Evolutionary conservation across 345 rosid genomes (phyloP).

Genomic region (Physaria fendleri): DNA sequence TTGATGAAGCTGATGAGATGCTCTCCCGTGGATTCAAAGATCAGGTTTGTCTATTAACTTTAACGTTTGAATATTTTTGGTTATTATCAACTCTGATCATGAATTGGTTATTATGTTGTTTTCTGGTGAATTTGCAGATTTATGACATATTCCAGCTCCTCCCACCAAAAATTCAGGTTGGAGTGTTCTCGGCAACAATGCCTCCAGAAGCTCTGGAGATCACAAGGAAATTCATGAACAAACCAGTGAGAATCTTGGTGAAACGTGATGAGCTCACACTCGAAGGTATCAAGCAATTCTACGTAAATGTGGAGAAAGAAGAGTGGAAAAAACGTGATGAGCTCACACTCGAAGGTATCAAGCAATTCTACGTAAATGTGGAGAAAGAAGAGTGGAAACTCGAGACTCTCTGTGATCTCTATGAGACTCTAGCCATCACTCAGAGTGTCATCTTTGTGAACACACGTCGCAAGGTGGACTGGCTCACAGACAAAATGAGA

Average conservation of each 20-base stretch:
- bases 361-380: slow-evolving; percentile 43
- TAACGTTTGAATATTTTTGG: not conserved
- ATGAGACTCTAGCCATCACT: slow-evolving; percentile 53
- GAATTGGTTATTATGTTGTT: not conserved
- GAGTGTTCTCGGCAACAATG: slow-evolving; percentile 58
- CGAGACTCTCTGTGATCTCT: slow-evolving; percentile 64
- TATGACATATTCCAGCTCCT: slow-evolving; percentile 49
- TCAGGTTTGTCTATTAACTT: slow-evolving; percentile 43
- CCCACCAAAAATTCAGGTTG: slow-evolving; percentile 46
- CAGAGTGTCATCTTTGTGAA: slow-evolving; percentile 51
- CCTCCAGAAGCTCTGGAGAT: slow-evolving; percentile 55
- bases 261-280: slow-evolving; percentile 53
- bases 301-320: slow-evolving; percentile 49
- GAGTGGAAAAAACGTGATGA: slow-evolving; percentile 65
- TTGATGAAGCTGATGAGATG: slow-evolving; percentile 86
- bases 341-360: slow-evolving; percentile 50
- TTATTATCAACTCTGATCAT: not conserved
- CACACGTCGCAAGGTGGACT: slow-evolving; percentile 54
- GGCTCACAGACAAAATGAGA: slow-evolving; percentile 48
- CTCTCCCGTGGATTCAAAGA: slow-evolving; percentile 85
- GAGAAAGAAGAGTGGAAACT: slow-evolving; percentile 71
- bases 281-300: slow-evolving; percentile 48
- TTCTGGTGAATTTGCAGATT: slow-evolving; percentile 26
- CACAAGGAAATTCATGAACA: slow-evolving; percentile 47
- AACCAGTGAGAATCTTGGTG: slow-evolving; percentile 47